phyloP scores from a whole-genome alignment of 495 filamentous ascomycete genomes.

The Aspergillus ostianus region DNA sequence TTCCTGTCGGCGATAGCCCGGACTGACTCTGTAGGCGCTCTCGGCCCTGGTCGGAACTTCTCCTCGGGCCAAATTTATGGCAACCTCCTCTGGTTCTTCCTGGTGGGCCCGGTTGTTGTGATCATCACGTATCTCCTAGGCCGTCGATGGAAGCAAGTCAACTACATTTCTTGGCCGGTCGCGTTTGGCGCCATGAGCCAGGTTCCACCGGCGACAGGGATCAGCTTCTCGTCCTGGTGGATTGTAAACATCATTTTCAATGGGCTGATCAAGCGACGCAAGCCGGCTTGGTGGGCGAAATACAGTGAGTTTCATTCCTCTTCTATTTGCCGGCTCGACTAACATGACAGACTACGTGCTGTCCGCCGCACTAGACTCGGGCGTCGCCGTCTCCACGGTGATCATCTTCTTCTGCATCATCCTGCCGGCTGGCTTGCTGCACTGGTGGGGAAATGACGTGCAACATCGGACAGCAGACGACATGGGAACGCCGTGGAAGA shows the following conservation, averaged over 20 bases:
- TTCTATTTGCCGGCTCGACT: constrained; percentile 42
- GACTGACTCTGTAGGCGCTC: constrained; percentile 36
- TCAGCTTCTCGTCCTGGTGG: constrained; percentile 70
- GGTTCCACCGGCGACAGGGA: constrained; percentile 66
- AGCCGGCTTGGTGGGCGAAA: constrained; percentile 66
- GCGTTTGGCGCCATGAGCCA: constrained; percentile 64
- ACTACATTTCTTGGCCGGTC: constrained; percentile 62
- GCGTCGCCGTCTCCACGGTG: constrained; percentile 60
- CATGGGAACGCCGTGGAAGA: constrained; percentile 41
- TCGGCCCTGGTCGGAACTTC: constrained; percentile 66
- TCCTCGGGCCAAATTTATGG: constrained; percentile 68
- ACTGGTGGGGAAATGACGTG: constrained; percentile 69
- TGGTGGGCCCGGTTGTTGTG: constrained; percentile 55
- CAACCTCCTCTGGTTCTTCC: constrained; percentile 62
- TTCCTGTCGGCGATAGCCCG: neutral
- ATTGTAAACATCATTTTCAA: constrained; percentile 66
- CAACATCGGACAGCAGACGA: constrained; percentile 47
- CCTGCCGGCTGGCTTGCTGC: constrained; percentile 55
- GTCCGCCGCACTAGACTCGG: constrained; percentile 59
- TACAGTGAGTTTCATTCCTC: constrained; percentile 41
- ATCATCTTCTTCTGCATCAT: constrained; percentile 70
- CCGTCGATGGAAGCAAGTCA: constrained; percentile 49
- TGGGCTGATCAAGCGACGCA: constrained; percentile 51
- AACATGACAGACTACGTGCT: constrained; percentile 57
- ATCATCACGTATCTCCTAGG: constrained; percentile 56